Conservation (phyloP, 768 basidiomycete genomes). For the Boletus subcaerulescens region DNA sequence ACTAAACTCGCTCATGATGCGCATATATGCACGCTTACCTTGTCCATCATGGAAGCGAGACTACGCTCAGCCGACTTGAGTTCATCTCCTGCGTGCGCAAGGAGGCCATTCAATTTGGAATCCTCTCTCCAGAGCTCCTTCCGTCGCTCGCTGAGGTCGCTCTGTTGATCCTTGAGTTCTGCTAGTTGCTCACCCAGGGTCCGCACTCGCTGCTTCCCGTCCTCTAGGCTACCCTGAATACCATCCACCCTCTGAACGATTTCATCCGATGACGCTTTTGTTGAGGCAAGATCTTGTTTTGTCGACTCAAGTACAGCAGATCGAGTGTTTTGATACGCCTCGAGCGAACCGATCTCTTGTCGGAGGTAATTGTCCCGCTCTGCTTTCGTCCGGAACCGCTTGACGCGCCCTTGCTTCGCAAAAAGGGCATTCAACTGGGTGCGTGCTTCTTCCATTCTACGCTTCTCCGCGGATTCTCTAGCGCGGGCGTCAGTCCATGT, state of each 20-base stretch:
- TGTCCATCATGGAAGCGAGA: conserved; percentile 93
- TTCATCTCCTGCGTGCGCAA: conserved; percentile 76
- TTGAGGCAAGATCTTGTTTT: conserved; percentile 45
- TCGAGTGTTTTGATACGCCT: conserved; percentile 57
- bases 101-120: conserved; percentile 76
- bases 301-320: conserved; percentile 52
- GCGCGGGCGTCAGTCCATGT: conserved; percentile 62
- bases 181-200: conserved; percentile 61
- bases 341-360: conserved; percentile 74
- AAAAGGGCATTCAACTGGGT: conserved; percentile 73
- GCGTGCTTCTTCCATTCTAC: conserved; percentile 69
- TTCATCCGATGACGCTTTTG: conserved; percentile 48
- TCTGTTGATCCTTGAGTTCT: conserved; percentile 62
- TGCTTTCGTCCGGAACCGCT: conserved; percentile 76
- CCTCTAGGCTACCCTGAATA: conserved; percentile 59
- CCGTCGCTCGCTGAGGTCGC: conserved; percentile 69
- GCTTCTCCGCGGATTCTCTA: conserved; percentile 53
- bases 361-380: conserved; percentile 83
- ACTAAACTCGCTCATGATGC: background rate
- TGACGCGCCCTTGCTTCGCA: conserved; percentile 86
- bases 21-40: conserved; percentile 44
- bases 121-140: conserved; percentile 97
- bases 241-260: conserved; percentile 58
- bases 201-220: conserved; percentile 54
- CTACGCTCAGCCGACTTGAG: conserved; percentile 75